A percentile compares a stretch with the other conserved stretches of the same genome.
phyloP scores from a whole-genome alignment of 2,329 filamentous ascomycete genomes.

The Stachybotrys elegans region DNA sequence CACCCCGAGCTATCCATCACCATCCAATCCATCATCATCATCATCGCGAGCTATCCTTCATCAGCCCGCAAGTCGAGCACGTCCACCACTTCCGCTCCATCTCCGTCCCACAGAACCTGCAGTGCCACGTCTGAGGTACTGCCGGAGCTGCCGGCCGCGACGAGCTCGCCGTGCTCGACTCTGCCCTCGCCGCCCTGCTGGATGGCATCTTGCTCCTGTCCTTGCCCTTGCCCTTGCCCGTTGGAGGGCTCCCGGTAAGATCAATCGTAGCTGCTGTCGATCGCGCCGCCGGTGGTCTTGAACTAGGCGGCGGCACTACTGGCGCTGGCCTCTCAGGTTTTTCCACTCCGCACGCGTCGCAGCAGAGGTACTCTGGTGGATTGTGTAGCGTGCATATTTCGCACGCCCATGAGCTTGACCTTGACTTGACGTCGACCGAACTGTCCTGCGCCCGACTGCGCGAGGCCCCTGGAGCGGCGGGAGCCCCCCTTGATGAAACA shows the following conservation, averaged over 20 bases:
- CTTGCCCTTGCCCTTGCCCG: slow-evolving; percentile 1
- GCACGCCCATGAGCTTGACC: slow-evolving; percentile 44
- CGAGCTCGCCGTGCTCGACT: neutral
- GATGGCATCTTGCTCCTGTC: neutral
- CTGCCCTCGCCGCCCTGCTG: too few species aligned
- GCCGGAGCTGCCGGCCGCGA: slow-evolving; percentile 7
- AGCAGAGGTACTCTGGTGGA: slow-evolving; percentile 42
- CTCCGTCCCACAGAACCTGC: slow-evolving; percentile 43
- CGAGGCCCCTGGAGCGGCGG: slow-evolving; percentile 1
- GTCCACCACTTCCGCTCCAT: slow-evolving; percentile 55
- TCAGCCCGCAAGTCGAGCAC: slow-evolving; percentile 47
- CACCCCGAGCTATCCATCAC: too few species aligned
- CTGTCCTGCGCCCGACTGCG: too few species aligned
- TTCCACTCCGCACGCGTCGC: slow-evolving; percentile 51
- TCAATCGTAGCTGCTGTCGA: slow-evolving; percentile 21
- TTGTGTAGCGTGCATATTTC: slow-evolving; percentile 53
- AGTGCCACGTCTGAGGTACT: slow-evolving; percentile 40
- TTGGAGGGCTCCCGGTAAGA: slow-evolving; percentile 26
- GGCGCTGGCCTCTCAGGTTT: slow-evolving; percentile 19
- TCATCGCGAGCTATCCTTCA: slow-evolving; percentile 44
- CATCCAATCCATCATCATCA: too few species aligned
- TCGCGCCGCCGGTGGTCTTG: slow-evolving; percentile 10
- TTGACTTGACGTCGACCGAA: slow-evolving; percentile 10
- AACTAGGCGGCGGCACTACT: slow-evolving; percentile 6
- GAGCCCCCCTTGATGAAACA: slow-evolving; percentile 5